phyloP scores from a whole-genome alignment of 306 rosid species.

The Citrullus mucosospermus region DNA sequence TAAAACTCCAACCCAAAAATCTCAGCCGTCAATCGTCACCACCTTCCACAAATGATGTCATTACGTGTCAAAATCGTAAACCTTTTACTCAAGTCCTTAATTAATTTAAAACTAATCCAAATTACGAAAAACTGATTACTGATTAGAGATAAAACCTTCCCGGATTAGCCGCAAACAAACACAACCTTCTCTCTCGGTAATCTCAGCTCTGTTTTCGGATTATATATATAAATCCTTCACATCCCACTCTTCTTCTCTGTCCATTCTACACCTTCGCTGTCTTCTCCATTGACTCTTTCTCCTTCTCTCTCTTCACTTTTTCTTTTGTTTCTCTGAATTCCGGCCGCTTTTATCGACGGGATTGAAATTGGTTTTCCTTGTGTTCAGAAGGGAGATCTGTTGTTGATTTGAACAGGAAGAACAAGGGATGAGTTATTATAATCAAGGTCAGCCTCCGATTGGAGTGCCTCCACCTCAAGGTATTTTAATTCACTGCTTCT shows the following conservation, averaged over 20 bases:
- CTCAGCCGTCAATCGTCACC: neutral
- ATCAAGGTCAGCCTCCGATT: constrained; percentile 6
- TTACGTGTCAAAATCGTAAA: constrained; percentile 2
- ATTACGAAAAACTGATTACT: neutral
- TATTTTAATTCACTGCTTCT: neutral
- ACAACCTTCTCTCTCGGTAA: neutral
- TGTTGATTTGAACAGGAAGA: neutral
- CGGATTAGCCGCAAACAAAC: constrained; percentile 8
- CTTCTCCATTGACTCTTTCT: neutral
- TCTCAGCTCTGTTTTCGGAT: neutral
- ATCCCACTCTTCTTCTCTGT: neutral
- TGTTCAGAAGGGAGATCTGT: neutral
- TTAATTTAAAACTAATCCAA: neutral
- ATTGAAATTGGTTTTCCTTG: neutral
- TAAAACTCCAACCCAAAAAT: neutral
- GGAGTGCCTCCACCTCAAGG: constrained; percentile 10
- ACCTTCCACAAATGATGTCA: neutral
- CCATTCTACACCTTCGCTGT: neutral
- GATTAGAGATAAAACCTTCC: neutral
- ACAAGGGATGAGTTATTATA: constrained; percentile 3
- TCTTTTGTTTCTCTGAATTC: neutral
- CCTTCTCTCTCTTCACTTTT: neutral
- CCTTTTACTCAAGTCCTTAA: neutral
- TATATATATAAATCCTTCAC: neutral
- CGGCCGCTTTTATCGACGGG: neutral